Evolutionary conservation across 306 rosid species (phyloP).

Genomic region (Castanea mollissima): DNA sequence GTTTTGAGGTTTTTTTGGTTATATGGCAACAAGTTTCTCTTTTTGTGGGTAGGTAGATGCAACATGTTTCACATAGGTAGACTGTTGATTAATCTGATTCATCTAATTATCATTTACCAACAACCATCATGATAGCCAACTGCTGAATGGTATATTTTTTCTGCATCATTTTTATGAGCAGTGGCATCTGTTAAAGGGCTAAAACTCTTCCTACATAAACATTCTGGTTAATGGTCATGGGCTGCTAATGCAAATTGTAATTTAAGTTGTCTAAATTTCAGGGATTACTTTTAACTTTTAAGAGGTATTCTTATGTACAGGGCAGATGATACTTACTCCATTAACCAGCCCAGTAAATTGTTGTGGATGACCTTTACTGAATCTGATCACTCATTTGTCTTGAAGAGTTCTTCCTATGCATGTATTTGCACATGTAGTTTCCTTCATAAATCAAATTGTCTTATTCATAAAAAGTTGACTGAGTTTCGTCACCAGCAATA

Average conservation of each 20-base stretch:
- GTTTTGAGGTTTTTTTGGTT: background rate
- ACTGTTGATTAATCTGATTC: background rate
- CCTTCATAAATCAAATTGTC: too few relatives aligned
- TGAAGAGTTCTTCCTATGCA: background rate
- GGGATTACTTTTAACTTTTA: background rate
- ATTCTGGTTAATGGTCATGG: background rate
- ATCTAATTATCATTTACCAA: background rate
- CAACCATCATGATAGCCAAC: background rate
- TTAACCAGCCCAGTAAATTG: background rate
- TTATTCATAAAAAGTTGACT: too few relatives aligned
- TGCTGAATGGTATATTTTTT: background rate
- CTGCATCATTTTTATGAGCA: background rate
- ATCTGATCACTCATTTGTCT: background rate
- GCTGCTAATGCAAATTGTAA: background rate
- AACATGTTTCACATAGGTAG: background rate
- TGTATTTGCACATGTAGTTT: background rate
- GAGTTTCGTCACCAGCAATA: too few relatives aligned
- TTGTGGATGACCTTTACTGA: background rate
- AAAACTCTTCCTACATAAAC: background rate
- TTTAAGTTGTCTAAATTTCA: background rate
- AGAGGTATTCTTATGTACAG: background rate
- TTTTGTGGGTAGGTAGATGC: too few relatives aligned
- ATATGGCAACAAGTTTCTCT: background rate
- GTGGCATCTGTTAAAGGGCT: too few relatives aligned
- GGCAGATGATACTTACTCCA: background rate